Conservation (phyloP, 805 yeast genomes). For the Metschnikowia similis region DNA sequence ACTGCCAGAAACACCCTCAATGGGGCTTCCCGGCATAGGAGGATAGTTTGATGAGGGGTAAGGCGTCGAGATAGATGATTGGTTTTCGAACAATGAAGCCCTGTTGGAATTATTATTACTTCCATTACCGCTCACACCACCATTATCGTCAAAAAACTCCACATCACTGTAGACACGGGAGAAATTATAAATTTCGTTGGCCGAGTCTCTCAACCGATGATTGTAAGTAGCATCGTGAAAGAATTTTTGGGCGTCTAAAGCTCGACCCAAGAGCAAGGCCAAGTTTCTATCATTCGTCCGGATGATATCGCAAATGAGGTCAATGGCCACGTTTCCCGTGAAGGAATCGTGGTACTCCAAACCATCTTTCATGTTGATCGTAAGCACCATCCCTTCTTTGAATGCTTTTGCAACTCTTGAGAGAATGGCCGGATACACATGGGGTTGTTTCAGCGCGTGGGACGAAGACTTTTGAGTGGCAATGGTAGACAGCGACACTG, state of each 20-base stretch:
- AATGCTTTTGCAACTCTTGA: conserved; percentile 81
- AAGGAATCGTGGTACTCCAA: conserved; percentile 88
- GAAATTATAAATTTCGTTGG: conserved; percentile 83
- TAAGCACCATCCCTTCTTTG: conserved; percentile 61
- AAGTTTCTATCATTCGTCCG: conserved; percentile 88
- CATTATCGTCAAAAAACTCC: conserved; percentile 35
- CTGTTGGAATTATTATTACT: conserved; percentile 23
- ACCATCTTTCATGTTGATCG: conserved; percentile 85
- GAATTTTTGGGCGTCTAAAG: conserved; percentile 89
- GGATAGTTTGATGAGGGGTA: conserved; percentile 17
- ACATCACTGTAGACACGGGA: conserved; percentile 50
- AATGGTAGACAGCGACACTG: conserved; percentile 25
- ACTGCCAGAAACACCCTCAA: conserved; percentile 12
- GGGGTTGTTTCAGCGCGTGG: conserved; percentile 46
- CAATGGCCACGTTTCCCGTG: conserved; percentile 92
- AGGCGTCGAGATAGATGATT: conserved; percentile 17
- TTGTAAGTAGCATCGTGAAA: conserved; percentile 96
- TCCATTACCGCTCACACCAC: conserved; percentile 15
- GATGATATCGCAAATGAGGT: conserved; percentile 77
- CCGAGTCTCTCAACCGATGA: conserved; percentile 85
- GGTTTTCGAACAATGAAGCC: conserved; percentile 24
- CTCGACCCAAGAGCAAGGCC: conserved; percentile 83
- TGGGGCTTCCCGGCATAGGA: conserved; percentile 16
- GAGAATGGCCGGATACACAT: conserved; percentile 84
- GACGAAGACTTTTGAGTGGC: conserved; percentile 42